A percentile compares a stretch with the other conserved stretches of the same genome.
Evolutionary conservation across 192 early-diverging fungal genomes (phyloP).

Genomic region (Backusella australiensis): DNA sequence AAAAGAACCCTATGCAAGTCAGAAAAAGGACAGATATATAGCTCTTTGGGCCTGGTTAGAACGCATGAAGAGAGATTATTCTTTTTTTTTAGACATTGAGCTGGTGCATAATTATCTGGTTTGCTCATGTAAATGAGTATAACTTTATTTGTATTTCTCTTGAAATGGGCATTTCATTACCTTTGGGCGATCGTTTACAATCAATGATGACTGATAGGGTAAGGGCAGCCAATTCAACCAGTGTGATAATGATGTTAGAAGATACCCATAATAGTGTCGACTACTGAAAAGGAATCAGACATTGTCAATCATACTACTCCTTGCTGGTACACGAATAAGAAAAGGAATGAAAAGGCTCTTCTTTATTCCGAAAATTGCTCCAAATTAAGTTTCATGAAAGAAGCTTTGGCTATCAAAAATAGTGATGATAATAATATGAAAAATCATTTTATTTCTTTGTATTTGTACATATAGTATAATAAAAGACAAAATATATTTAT

Average conservation of each 20-base stretch:
- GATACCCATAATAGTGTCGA: slow-evolving; percentile 26
- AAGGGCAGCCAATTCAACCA: slow-evolving; percentile 90
- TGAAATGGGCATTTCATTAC: slow-evolving; percentile 91
- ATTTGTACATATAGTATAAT: not conserved
- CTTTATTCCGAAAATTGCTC: not conserved
- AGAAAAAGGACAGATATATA: not conserved
- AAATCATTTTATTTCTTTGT: not conserved
- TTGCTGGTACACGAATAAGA: not conserved
- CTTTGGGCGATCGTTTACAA: slow-evolving; percentile 79
- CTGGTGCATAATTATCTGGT: slow-evolving; percentile 86
- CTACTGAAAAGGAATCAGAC: not conserved
- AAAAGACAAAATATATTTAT: not conserved
- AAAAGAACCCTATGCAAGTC: too few species aligned
- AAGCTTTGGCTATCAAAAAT: not conserved
- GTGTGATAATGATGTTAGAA: slow-evolving; percentile 78
- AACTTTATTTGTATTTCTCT: slow-evolving; percentile 88
- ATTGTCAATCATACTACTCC: not conserved
- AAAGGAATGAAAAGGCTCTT: not conserved
- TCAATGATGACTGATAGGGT: slow-evolving; percentile 91
- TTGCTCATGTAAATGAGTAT: slow-evolving; percentile 85
- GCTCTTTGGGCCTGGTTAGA: too few species aligned
- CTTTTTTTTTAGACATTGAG: slow-evolving; percentile 57
- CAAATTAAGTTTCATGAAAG: not conserved
- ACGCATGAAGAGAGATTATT: not conserved
- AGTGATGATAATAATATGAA: not conserved